Evolutionary conservation across 768 basidiomycete genomes (phyloP).

Genomic region (Leccinum uliginosum): DNA sequence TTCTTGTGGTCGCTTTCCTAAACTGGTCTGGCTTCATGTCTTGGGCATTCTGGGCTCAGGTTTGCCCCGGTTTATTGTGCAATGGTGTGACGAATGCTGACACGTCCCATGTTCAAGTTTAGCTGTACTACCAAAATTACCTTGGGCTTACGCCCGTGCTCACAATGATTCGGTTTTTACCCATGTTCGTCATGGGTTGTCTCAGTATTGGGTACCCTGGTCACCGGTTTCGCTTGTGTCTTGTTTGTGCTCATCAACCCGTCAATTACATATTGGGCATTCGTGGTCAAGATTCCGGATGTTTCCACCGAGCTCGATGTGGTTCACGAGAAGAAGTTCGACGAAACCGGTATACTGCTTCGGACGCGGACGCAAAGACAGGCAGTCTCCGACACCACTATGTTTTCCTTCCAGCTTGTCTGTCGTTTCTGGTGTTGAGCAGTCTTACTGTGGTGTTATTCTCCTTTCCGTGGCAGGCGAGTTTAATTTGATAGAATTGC

Average conservation of each 20-base stretch:
- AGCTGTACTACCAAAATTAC: conserved; percentile 76
- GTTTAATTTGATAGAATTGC: no score
- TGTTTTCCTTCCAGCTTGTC: no score
- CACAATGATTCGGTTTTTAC: conserved; percentile 63
- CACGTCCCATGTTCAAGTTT: neutral
- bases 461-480: no score
- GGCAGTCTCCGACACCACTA: no score
- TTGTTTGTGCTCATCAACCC: conserved; percentile 67
- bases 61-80: conserved; percentile 10
- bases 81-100: neutral
- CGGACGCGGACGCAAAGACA: no score
- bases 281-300: no score
- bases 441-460: no score
- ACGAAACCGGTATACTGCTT: no score
- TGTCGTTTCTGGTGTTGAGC: no score
- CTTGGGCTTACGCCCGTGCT: conserved; percentile 47
- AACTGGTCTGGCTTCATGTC: conserved; percentile 55
- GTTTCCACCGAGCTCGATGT: no score
- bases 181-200: conserved; percentile 68
- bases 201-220: conserved; percentile 48
- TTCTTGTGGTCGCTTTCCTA: conserved; percentile 60
- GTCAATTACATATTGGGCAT: conserved; percentile 63
- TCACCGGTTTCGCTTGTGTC: conserved; percentile 55
- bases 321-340: no score
- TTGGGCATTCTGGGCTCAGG: conserved; percentile 51